A percentile compares a stretch with the other conserved stretches of the same genome.
These are phyloP conservation scores for Amanita jacksonii DNA, from an alignment of 768 basidiomycete genomes.

Conservation along the genomic window DNA sequence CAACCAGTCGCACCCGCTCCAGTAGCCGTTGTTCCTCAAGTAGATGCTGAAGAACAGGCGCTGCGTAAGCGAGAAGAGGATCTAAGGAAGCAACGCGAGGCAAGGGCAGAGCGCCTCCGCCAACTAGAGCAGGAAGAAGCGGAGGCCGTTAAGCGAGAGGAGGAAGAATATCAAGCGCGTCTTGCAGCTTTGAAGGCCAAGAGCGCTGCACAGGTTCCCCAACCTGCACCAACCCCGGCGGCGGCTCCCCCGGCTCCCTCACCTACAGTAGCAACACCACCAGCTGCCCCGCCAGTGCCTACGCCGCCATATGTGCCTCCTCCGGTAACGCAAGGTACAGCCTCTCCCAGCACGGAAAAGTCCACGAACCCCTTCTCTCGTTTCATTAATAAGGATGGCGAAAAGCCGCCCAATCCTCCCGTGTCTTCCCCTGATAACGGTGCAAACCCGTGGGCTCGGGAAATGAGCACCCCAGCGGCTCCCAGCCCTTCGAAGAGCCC, in stretches of 20 bases:
- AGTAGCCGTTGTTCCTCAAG: constrained; percentile 31
- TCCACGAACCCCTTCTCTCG: constrained; percentile 79
- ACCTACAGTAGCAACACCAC: constrained; percentile 20
- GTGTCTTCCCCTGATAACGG: constrained; percentile 27
- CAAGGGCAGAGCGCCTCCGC: constrained; percentile 58
- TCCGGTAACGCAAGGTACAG: constrained; percentile 16
- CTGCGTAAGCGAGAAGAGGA: constrained; percentile 62
- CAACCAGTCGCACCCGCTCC: constrained; percentile 17
- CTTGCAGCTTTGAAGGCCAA: constrained; percentile 29
- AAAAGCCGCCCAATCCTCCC: constrained; percentile 23
- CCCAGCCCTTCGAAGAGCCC: constrained; percentile 42
- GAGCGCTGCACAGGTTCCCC: constrained; percentile 17
- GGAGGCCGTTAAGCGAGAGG: constrained; percentile 40
- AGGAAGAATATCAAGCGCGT: constrained; percentile 32
- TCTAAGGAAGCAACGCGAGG: constrained; percentile 64
- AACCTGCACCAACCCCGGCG: constrained; percentile 20
- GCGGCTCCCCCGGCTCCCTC: constrained; percentile 30
- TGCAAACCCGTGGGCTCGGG: constrained; percentile 63
- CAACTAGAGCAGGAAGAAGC: constrained; percentile 51
- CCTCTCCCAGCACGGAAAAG: constrained; percentile 32
- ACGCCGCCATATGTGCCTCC: constrained; percentile 24
- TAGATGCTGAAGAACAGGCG: constrained; percentile 72
- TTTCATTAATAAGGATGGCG: constrained; percentile 39
- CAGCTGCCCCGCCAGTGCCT: constrained; percentile 24
- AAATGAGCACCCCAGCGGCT: constrained; percentile 24